Evolutionary conservation across 768 basidiomycete genomes (phyloP).

Genomic region (Trichaptum fuscoviolaceum): DNA sequence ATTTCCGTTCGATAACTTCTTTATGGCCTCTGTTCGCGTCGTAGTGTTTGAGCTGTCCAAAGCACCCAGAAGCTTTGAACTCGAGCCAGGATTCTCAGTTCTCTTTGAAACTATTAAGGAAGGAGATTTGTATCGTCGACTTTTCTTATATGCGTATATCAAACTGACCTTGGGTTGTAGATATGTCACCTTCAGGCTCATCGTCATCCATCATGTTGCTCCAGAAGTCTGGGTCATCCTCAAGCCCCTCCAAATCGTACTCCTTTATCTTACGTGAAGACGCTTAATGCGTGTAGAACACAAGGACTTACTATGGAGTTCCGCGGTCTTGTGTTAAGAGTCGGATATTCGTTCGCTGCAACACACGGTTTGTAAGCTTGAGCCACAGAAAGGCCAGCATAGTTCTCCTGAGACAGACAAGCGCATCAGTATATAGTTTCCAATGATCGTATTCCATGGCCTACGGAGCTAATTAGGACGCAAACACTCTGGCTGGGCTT

Average conservation of each 20-base stretch:
- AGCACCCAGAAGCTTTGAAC: neutral
- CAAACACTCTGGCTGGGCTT: constrained; percentile 71
- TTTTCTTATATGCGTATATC: neutral
- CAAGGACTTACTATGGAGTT: constrained; percentile 42
- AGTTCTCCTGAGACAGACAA: constrained; percentile 50
- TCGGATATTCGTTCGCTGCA: constrained; percentile 52
- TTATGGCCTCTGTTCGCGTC: constrained; percentile 17
- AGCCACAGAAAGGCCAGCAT: constrained; percentile 59
- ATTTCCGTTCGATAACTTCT: constrained; percentile 56
- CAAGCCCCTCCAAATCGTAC: constrained; percentile 58
- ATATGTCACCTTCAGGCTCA: constrained; percentile 11
- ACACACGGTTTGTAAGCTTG: constrained; percentile 55
- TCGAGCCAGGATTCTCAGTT: neutral
- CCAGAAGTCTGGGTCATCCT: constrained; percentile 69
- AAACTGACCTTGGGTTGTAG: neutral
- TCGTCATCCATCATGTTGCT: constrained; percentile 36
- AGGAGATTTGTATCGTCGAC: too few species aligned
- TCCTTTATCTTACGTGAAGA: constrained; percentile 37
- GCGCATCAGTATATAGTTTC: neutral
- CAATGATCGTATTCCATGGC: constrained; percentile 9
- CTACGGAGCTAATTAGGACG: constrained; percentile 60
- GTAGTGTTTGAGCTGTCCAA: neutral
- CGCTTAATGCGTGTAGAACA: neutral
- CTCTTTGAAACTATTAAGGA: neutral
- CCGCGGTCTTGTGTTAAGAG: constrained; percentile 65